Evolutionary conservation across 1,284 basidiomycete genomes (phyloP).

Genomic region (Ustilago crameri): DNA sequence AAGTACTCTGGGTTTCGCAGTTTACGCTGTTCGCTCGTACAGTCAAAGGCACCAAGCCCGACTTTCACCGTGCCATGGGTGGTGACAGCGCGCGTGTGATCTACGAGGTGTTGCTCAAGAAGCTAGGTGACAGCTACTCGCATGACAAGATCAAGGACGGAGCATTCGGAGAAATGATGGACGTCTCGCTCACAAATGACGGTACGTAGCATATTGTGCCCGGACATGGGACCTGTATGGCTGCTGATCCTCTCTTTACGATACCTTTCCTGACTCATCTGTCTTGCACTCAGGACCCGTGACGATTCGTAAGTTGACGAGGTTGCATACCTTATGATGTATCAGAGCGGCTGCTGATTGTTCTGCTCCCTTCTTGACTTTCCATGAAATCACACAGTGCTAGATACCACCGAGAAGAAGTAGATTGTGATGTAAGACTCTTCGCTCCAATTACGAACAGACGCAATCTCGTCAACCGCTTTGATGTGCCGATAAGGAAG

Average conservation of each 20-base stretch:
- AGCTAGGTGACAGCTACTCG: constrained; percentile 46
- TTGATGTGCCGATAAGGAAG: too few relatives aligned
- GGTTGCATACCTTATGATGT: background rate
- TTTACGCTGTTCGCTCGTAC: constrained; percentile 64
- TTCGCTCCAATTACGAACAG: background rate
- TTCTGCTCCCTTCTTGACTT: background rate
- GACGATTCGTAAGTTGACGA: constrained; percentile 44
- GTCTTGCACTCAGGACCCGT: constrained; percentile 31
- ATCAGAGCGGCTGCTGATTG: background rate
- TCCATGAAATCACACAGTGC: constrained; percentile 14
- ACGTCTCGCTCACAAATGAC: constrained; percentile 62
- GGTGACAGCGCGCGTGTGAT: constrained; percentile 47
- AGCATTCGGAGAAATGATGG: constrained; percentile 67
- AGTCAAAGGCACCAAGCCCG: constrained; percentile 64
- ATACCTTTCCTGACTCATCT: background rate
- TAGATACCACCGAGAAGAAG: constrained; percentile 61
- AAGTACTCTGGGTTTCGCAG: constrained; percentile 65
- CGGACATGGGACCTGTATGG: background rate
- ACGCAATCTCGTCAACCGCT: too few relatives aligned
- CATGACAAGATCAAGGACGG: constrained; percentile 58
- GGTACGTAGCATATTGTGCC: constrained; percentile 21
- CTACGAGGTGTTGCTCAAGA: constrained; percentile 56
- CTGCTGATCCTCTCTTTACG: background rate
- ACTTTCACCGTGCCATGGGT: constrained; percentile 63
- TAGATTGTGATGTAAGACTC: constrained; percentile 9